Evolutionary conservation across 1,139 yeast genomes (phyloP), one percentile per base, ranked within the genome.

Genomic region (Lodderomyces margitis): DNA sequence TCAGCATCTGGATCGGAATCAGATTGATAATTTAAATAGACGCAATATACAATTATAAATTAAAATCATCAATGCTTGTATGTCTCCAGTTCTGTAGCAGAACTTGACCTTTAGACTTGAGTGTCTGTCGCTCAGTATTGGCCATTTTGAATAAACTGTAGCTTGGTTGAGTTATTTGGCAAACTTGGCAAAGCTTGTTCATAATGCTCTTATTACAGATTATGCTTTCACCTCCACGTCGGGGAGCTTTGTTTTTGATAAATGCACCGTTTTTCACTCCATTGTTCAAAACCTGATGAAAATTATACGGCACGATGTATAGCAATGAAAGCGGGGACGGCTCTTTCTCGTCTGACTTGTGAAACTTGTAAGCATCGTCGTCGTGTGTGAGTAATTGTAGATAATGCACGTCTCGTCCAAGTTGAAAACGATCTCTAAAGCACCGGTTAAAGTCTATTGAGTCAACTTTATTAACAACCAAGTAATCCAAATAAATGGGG

Each of bases 191-290:
- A 8, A 27, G 49, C 42, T 53, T 55, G 6, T 42, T 36, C 30
- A 53, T 47, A 21, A 74, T 42, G 24, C 47, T 49, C 19, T 46
- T 51, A 36, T 74, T 68, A 44, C 77, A 69, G 4, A 74, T 42
- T 6, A 56, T 35, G 39, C 78, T 67, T 37, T 72, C 75, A 3
- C 81, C 80, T n/a, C 72, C 67, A 11, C 52, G 53, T 34, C 67
- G 59, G 0, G 81, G 69, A 0, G 74, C 72, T 41, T 62, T 64
- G 32, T 64, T 70, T 53, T 75, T 79, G 2, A 67, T 52, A 45
- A 54, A 70, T 12, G 70, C 65, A 0, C 85, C 85, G 46, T 75
- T 75, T 44, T 66, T 74, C 4, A 78, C 75, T 0, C 83, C 83
- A 51, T 76, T 77, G 34, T 75, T 64, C 21, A 80, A 59, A 3